Evolutionary conservation across 2,329 filamentous ascomycete species (phyloP).

Genomic region (Microcyclospora tardicrescens): DNA sequence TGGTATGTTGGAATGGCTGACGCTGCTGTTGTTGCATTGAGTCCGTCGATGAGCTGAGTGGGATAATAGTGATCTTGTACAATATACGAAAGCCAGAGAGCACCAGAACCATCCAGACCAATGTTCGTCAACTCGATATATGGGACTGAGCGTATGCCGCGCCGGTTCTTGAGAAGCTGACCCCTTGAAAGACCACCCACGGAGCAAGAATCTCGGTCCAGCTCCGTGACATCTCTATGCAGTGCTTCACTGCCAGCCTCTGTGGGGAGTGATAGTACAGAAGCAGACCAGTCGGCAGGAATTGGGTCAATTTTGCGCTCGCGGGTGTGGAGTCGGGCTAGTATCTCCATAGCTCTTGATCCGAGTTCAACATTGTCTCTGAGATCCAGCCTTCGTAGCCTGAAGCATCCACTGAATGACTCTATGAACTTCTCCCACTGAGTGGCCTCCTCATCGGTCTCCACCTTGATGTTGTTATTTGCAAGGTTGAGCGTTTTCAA

Average conservation of each 20-base stretch:
- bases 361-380: slow-evolving; percentile 32
- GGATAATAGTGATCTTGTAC: slow-evolving; percentile 28
- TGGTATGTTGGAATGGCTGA: slow-evolving; percentile 20
- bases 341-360: slow-evolving; percentile 31
- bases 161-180: slow-evolving; percentile 7
- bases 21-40: slow-evolving; percentile 20
- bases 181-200: background rate
- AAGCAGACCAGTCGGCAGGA: slow-evolving; percentile 12
- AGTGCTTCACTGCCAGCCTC: slow-evolving; percentile 3
- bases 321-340: slow-evolving; percentile 29
- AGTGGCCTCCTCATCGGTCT: slow-evolving; percentile 22
- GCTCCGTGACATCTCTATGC: background rate
- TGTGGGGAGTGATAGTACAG: slow-evolving; percentile 15
- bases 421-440: slow-evolving; percentile 33
- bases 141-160: slow-evolving; percentile 28
- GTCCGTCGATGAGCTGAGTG: slow-evolving; percentile 21
- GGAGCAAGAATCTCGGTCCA: background rate
- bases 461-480: slow-evolving; percentile 31
- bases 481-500: slow-evolving; percentile 36
- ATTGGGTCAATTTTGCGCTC: slow-evolving; percentile 22
- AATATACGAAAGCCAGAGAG: slow-evolving; percentile 29
- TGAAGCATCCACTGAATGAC: slow-evolving; percentile 30
- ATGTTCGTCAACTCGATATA: slow-evolving; percentile 26
- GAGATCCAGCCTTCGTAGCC: slow-evolving; percentile 33
- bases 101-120: slow-evolving; percentile 25